A percentile compares a stretch with the other conserved stretches of the same genome.
phyloP scores from a whole-genome alignment of 2,329 filamentous ascomycete species.

The Ceratocystis cubensis region DNA sequence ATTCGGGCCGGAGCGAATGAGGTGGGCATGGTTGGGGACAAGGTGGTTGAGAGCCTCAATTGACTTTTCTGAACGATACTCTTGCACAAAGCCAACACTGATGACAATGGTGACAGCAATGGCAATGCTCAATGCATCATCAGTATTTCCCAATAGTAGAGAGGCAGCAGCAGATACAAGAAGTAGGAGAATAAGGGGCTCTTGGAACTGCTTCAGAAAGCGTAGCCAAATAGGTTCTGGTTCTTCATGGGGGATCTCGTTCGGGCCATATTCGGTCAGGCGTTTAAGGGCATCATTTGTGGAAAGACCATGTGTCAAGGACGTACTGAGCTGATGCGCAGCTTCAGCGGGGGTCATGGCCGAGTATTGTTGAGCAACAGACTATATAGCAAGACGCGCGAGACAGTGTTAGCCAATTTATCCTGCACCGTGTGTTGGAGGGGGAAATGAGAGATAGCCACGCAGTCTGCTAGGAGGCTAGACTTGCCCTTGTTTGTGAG shows the following conservation, averaged over 20 bases:
- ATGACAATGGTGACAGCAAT: slow-evolving; percentile 96
- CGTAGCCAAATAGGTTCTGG: slow-evolving; percentile 91
- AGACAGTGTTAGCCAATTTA: slow-evolving; percentile 21
- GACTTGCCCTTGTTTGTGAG: slow-evolving; percentile 42
- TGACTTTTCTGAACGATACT: slow-evolving; percentile 95
- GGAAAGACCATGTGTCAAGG: slow-evolving; percentile 68
- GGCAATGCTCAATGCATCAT: slow-evolving; percentile 91
- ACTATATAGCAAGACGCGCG: slow-evolving; percentile 25
- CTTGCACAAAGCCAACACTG: slow-evolving; percentile 88
- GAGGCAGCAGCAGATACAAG: slow-evolving; percentile 80
- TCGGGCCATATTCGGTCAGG: slow-evolving; percentile 69
- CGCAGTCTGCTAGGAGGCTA: not conserved
- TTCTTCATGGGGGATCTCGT: slow-evolving; percentile 87
- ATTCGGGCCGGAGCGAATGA: slow-evolving; percentile 53
- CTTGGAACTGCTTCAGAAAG: slow-evolving; percentile 92
- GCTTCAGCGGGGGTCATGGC: slow-evolving; percentile 66
- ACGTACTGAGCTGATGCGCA: slow-evolving; percentile 65
- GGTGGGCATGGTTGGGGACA: slow-evolving; percentile 87
- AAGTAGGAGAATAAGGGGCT: slow-evolving; percentile 85
- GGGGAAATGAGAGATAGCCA: not conserved
- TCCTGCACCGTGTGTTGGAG: not conserved
- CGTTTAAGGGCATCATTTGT: slow-evolving; percentile 69
- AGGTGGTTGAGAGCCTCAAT: slow-evolving; percentile 87
- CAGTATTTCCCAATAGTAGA: slow-evolving; percentile 79
- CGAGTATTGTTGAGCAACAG: slow-evolving; percentile 47